Evolutionary conservation across 2,329 filamentous ascomycete species (phyloP).

Genomic region (Grosmannia clavigera): DNA sequence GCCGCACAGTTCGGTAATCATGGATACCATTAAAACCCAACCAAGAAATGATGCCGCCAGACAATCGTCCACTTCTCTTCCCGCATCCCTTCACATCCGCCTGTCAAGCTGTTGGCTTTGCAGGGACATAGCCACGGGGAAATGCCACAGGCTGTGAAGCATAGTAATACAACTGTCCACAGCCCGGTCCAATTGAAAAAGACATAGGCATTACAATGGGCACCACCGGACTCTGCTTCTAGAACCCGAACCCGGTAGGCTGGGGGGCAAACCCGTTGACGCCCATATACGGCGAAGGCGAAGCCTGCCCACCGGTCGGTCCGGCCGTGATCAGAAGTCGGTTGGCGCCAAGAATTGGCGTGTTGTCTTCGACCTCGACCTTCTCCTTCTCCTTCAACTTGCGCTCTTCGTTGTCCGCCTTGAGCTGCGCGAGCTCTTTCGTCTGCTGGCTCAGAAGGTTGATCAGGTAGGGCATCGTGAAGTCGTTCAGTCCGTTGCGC

Average conservation of each 20-base stretch:
- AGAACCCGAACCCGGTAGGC: constrained; percentile 64
- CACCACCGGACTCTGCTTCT: constrained; percentile 21
- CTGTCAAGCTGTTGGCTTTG: not conserved
- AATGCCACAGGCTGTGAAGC: not conserved
- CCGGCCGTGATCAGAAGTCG: constrained; percentile 95
- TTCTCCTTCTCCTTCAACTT: constrained; percentile 26
- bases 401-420: constrained; percentile 79
- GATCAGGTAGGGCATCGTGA: constrained; percentile 99
- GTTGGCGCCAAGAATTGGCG: constrained; percentile 78
- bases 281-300: constrained; percentile 61
- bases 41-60: not conserved
- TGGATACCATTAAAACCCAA: not conserved
- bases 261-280: constrained; percentile 84
- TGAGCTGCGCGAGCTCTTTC: constrained; percentile 68
- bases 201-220: not conserved
- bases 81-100: not conserved
- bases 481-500: constrained; percentile 88
- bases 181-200: not conserved
- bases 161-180: not conserved
- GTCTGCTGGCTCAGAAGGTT: constrained; percentile 91
- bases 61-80: not conserved
- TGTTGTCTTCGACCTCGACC: constrained; percentile 81
- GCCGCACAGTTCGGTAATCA: not conserved
- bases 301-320: constrained; percentile 44
- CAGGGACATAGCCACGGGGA: not conserved